Evolutionary conservation across 208 protist species (phyloP).

Genomic region (Balamuthia mandrillaris): DNA sequence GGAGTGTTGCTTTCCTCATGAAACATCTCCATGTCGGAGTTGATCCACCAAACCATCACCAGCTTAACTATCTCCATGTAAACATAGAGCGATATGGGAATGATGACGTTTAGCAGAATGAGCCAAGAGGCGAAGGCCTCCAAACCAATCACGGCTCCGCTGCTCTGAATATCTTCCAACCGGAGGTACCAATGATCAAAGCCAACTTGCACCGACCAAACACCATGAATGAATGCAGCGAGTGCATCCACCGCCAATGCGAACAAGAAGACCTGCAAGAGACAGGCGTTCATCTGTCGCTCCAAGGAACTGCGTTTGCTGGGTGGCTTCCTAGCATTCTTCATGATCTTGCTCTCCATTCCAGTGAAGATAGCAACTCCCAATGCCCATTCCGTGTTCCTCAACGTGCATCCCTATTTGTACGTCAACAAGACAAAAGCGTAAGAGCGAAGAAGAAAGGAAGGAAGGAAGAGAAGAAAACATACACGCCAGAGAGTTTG

Average conservation of each 20-base stretch:
- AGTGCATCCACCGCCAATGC: background rate
- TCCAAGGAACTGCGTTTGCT: slow-evolving; percentile 58
- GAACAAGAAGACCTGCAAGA: background rate
- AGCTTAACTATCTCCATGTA: slow-evolving; percentile 71
- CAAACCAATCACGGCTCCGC: background rate
- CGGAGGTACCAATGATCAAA: background rate
- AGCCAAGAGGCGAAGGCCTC: slow-evolving; percentile 53
- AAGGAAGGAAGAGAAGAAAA: background rate
- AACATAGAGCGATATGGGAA: slow-evolving; percentile 76
- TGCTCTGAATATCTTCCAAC: background rate
- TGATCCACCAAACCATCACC: slow-evolving; percentile 62
- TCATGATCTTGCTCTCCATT: slow-evolving; percentile 55
- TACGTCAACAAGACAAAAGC: background rate
- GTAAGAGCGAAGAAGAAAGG: background rate
- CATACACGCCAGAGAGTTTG: slow-evolving; percentile 13
- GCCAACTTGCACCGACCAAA: background rate
- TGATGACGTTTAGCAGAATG: slow-evolving; percentile 66
- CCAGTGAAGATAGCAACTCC: slow-evolving; percentile 66
- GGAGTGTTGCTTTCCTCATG: slow-evolving; percentile 37
- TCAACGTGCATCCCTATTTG: slow-evolving; percentile 45
- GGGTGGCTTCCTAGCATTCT: slow-evolving; percentile 48
- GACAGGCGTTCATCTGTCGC: slow-evolving; percentile 42
- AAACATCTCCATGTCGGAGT: slow-evolving; percentile 57
- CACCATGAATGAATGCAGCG: background rate
- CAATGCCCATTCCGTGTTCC: slow-evolving; percentile 62